A percentile compares a stretch with the other conserved stretches of the same genome.
These are phyloP conservation scores for Scenedesmus sp. DNA, from an alignment of 163 green algal species.

Conservation along the genomic window DNA sequence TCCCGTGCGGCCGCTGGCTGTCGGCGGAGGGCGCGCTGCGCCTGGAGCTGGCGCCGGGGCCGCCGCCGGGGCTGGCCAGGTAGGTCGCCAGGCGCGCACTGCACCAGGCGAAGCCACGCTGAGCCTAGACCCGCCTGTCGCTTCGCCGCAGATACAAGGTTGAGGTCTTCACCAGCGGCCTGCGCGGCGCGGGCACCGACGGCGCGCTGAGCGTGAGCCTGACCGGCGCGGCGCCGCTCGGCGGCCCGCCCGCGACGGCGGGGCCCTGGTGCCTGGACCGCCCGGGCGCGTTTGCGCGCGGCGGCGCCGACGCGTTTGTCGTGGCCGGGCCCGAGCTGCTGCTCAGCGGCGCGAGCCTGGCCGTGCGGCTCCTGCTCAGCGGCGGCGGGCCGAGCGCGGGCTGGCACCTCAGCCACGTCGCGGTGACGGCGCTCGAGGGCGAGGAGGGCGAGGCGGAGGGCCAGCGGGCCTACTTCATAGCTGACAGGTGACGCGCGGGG, in stretches of 20 bases:
- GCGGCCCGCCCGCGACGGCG: conserved; percentile 17
- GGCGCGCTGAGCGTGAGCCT: conserved; percentile 67
- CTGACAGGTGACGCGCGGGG: conserved; percentile 38
- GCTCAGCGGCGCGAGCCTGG: too few relatives aligned
- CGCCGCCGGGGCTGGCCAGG: conserved; percentile 2
- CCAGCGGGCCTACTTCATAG: conserved; percentile 8
- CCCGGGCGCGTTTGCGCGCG: conserved; percentile 62
- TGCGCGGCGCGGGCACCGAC: conserved; percentile 67
- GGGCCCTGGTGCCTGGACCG: conserved; percentile 65
- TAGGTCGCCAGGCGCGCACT: too few relatives aligned
- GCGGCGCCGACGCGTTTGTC: conserved; percentile 34
- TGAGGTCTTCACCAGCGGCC: conserved; percentile 60
- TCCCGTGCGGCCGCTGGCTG: conserved; percentile 36
- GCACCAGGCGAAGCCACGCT: too few relatives aligned
- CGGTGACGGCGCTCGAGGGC: conserved; percentile 16
- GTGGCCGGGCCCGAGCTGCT: conserved; percentile 52
- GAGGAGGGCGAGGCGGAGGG: conserved; percentile 8
- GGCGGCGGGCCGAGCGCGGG: neutral
- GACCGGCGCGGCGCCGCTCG: conserved; percentile 29
- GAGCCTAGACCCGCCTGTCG: too few relatives aligned
- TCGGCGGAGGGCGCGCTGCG: neutral
- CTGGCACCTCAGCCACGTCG: conserved; percentile 31
- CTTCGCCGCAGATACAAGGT: conserved; percentile 47
- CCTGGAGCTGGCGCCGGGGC: conserved; percentile 21
- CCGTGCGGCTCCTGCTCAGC: too few relatives aligned